These are phyloP conservation scores for Ceriops zippeliana DNA, from an alignment of 345 rosid species.

Conservation along the genomic window DNA sequence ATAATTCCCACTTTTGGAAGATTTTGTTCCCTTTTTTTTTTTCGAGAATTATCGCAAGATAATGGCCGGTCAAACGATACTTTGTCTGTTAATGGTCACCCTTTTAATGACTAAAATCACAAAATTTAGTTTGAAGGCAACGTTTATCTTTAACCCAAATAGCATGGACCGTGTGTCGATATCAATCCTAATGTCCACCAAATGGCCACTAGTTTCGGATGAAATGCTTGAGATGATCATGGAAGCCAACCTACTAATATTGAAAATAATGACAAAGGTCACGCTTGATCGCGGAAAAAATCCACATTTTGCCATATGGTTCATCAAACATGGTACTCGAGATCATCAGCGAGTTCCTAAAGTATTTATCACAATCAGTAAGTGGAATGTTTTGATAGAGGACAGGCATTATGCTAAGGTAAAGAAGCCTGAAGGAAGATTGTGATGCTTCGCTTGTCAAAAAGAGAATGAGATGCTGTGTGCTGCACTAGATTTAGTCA, in stretches of 20 bases:
- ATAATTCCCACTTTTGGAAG: conserved; percentile 3
- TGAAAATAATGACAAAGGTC: background rate
- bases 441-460: no score
- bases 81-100: conserved; percentile 7
- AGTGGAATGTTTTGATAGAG: background rate
- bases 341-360: no score
- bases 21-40: background rate
- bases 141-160: conserved; percentile 1
- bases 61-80: conserved; percentile 2
- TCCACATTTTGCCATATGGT: no score
- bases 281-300: background rate
- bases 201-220: no score
- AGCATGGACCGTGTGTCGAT: conserved; percentile 13
- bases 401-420: background rate
- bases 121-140: conserved; percentile 13
- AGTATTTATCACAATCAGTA: background rate
- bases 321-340: no score
- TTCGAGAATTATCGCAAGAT: conserved; percentile 6
- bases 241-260: background rate
- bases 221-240: no score
- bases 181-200: no score
- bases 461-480: background rate
- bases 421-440: conserved; percentile 12
- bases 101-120: background rate
- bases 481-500: conserved; percentile 12